Evolutionary conservation across 768 basidiomycete species (phyloP).

Genomic region (Pleurotus ostreatus): DNA sequence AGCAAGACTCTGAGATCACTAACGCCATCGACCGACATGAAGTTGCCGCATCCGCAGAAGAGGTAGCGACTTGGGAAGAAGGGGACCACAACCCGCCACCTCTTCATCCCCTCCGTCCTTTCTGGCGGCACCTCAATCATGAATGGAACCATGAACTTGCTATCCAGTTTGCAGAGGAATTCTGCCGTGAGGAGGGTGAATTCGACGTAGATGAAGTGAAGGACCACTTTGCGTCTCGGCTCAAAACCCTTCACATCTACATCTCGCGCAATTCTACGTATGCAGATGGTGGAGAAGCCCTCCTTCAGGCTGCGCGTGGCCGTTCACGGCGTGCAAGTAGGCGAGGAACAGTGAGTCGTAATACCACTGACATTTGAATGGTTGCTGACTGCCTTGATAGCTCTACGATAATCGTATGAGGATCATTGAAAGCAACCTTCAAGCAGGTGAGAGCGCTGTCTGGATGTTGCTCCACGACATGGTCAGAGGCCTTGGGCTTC

Average conservation of each 20-base stretch:
- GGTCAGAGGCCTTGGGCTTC: not conserved
- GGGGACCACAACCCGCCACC: not conserved
- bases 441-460: not conserved
- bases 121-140: not conserved
- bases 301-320: too few species aligned
- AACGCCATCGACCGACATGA: not conserved
- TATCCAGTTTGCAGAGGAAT: not conserved
- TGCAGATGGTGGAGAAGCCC: not conserved
- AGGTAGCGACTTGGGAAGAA: not conserved
- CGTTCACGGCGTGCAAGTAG: too few species aligned
- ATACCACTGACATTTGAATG: too few species aligned
- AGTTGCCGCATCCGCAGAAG: not conserved
- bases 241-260: not conserved
- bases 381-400: too few species aligned
- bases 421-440: too few species aligned
- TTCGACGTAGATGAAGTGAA: not conserved
- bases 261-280: not conserved
- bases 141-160: not conserved
- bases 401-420: too few species aligned
- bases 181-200: not conserved
- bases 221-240: not conserved
- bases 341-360: too few species aligned
- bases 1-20: not conserved
- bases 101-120: not conserved
- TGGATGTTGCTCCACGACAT: not conserved